Conservation (phyloP, 192 early-diverging fungal species). For the Geosiphon pyriformis region DNA sequence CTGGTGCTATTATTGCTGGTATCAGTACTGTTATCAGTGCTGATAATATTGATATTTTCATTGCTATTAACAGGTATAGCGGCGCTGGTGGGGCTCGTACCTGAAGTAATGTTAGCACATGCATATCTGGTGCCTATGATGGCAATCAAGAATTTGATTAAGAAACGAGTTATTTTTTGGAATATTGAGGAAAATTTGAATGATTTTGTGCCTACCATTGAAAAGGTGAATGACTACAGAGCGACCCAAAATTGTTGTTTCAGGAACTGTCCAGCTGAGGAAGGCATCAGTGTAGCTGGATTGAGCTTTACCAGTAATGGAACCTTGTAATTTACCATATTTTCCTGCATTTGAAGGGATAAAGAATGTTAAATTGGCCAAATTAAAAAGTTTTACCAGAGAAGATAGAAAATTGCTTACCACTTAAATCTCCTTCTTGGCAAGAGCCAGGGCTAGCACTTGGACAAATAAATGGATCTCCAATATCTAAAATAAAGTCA, state of each 20-base stretch:
- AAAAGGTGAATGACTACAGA: background rate
- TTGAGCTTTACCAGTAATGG: background rate
- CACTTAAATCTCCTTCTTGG: conserved; percentile 9
- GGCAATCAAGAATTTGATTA: background rate
- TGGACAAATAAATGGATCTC: background rate
- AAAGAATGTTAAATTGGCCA: background rate
- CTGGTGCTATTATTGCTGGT: no score
- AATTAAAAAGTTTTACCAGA: background rate
- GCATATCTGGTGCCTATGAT: background rate
- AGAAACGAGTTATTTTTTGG: background rate
- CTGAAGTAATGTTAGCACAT: background rate
- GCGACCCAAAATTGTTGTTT: background rate
- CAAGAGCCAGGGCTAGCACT: background rate
- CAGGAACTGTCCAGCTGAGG: background rate
- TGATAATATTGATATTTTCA: no score
- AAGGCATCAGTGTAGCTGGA: background rate
- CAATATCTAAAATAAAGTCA: background rate
- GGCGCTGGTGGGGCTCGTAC: no score
- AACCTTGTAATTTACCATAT: background rate
- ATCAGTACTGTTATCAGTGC: no score
- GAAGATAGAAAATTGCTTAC: background rate
- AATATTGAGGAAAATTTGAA: background rate
- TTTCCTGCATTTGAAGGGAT: background rate
- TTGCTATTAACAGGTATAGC: no score
- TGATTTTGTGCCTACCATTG: background rate